A percentile compares a stretch with the other conserved stretches of the same genome.
These are phyloP conservation scores for Boletus reticuloceps DNA, from an alignment of 768 basidiomycete species.

Conservation along the genomic window DNA sequence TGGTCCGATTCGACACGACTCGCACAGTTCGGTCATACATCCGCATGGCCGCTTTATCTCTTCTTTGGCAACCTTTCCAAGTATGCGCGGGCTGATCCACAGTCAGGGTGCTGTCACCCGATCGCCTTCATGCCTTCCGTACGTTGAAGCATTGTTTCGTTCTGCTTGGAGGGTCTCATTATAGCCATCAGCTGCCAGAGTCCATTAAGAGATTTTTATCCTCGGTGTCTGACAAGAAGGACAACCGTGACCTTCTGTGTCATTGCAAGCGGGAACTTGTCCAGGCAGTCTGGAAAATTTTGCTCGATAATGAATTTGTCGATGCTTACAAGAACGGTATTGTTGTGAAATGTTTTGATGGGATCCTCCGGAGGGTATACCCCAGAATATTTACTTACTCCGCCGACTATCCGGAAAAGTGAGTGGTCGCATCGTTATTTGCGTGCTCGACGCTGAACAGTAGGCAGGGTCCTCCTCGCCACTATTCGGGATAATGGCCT, in stretches of 20 bases:
- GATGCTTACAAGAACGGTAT: not conserved
- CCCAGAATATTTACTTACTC: too few species aligned
- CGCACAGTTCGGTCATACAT: too few species aligned
- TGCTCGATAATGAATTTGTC: too few species aligned
- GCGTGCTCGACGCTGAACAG: not conserved
- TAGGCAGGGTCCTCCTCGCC: not conserved
- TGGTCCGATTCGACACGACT: too few species aligned
- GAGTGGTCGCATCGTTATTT: not conserved
- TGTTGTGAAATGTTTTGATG: too few species aligned
- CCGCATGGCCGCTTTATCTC: too few species aligned
- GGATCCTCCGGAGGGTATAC: too few species aligned
- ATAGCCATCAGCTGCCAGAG: not conserved
- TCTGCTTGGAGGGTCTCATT: not conserved
- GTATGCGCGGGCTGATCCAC: too few species aligned
- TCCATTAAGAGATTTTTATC: not conserved
- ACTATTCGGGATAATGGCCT: not conserved
- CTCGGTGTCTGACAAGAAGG: not conserved
- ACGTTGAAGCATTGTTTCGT: not conserved
- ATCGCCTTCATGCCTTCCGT: constrained; percentile 23
- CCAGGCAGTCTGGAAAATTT: too few species aligned
- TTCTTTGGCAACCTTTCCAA: too few species aligned
- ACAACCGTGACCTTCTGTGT: not conserved
- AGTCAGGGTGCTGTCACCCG: constrained; percentile 15
- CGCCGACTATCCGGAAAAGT: too few species aligned
- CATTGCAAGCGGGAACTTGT: not conserved